Evolutionary conservation across 306 rosid genomes (phyloP).

Genomic region (Castanea crenata): DNA sequence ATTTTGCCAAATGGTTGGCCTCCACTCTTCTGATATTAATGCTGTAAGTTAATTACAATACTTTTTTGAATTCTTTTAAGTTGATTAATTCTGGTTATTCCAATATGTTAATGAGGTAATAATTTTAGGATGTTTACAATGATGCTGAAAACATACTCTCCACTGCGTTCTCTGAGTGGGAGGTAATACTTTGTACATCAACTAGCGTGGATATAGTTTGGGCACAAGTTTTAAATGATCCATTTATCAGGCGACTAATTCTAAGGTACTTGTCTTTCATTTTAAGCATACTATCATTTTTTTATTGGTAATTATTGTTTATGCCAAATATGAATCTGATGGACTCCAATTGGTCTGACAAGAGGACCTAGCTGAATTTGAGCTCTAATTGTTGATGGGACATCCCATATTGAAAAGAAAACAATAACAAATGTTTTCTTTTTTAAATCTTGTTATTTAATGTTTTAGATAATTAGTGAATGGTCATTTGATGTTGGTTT

Average conservation of each 20-base stretch:
- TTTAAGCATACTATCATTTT: conserved; percentile 5
- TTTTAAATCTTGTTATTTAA: not conserved
- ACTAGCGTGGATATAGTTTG: conserved; percentile 81
- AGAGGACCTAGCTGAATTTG: not conserved
- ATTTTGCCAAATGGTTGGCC: conserved; percentile 84
- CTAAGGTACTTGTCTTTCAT: conserved; percentile 55
- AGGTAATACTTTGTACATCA: conserved; percentile 72
- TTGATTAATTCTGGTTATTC: conserved; percentile 20
- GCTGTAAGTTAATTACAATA: conserved; percentile 48
- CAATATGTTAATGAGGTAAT: conserved; percentile 18
- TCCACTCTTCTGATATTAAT: conserved; percentile 42
- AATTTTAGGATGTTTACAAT: conserved; percentile 56
- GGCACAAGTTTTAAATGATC: conserved; percentile 89
- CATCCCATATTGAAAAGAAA: not conserved
- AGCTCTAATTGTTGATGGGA: not conserved
- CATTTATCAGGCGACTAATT: conserved; percentile 84
- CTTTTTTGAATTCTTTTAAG: conserved; percentile 2
- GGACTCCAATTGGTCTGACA: not conserved
- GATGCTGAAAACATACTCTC: conserved; percentile 81
- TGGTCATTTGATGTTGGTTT: conserved; percentile 18
- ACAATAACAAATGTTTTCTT: not conserved
- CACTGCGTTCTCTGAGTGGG: conserved; percentile 85
- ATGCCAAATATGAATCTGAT: not conserved
- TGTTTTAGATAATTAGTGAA: conserved; percentile 6
- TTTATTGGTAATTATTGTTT: not conserved